Evolutionary conservation across 148 eudicot genomes (phyloP).

Genomic region (Amaranthus palmeri): DNA sequence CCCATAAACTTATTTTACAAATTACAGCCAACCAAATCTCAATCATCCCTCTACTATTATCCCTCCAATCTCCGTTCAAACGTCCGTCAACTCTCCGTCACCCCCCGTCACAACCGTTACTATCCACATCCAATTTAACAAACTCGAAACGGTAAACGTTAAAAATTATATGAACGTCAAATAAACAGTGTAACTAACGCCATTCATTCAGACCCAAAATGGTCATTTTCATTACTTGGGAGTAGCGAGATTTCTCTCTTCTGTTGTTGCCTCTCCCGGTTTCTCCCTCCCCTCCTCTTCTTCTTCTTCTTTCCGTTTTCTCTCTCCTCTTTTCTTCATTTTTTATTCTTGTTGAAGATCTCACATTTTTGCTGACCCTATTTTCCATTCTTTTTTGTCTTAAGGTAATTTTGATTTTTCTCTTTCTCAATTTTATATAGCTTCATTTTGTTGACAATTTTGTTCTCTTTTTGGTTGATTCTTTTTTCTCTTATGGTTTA

Average conservation of each 20-base stretch:
- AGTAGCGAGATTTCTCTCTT: not conserved
- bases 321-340: conserved; percentile 1
- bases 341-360: conserved; percentile 21
- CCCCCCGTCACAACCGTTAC: too few relatives aligned
- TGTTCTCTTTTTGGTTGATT: not conserved
- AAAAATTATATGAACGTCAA: conserved; percentile 8
- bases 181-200: conserved; percentile 6
- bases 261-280: conserved; percentile 35
- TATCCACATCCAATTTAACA: not conserved
- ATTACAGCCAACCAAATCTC: conserved; percentile 4
- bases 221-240: conserved; percentile 7
- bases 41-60: not conserved
- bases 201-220: conserved; percentile 1
- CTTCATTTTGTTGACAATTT: not conserved
- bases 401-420: conserved; percentile 5
- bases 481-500: not conserved
- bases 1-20: not conserved
- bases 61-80: not conserved
- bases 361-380: conserved; percentile 7
- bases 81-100: not conserved
- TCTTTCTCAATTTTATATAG: not conserved
- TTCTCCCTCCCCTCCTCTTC: conserved; percentile 21
- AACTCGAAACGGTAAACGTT: not conserved
- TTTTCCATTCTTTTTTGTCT: not conserved
- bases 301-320: not conserved